phyloP scores from a whole-genome alignment of 495 filamentous ascomycete species.

The Penicillium psychrofluorescens region DNA sequence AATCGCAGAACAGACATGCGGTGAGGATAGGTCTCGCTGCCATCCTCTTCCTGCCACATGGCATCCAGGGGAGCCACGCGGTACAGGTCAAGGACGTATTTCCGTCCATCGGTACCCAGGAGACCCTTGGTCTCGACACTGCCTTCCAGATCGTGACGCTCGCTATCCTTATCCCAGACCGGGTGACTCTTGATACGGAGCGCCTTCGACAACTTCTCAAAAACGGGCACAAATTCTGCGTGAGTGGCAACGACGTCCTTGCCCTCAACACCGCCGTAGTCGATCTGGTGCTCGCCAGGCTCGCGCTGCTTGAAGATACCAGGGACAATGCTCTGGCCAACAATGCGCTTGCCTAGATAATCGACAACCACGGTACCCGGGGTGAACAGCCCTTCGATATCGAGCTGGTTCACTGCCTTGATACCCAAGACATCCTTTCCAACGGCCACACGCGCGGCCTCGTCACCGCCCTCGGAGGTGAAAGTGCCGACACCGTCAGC shows the following conservation, averaged over 20 bases:
- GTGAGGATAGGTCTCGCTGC: conserved; percentile 72
- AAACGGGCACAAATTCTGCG: conserved; percentile 73
- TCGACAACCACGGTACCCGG: conserved; percentile 95
- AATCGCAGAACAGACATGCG: conserved; percentile 87
- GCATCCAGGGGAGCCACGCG: conserved; percentile 90
- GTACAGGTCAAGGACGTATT: conserved; percentile 96
- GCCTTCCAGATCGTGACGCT: conserved; percentile 84
- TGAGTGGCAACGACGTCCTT: conserved; percentile 91
- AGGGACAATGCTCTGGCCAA: conserved; percentile 96
- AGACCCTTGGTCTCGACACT: conserved; percentile 98
- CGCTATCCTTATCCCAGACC: conserved; percentile 95
- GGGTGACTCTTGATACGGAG: conserved; percentile 88
- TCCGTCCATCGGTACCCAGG: conserved; percentile 91
- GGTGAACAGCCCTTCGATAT: conserved; percentile 88
- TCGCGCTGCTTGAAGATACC: conserved; percentile 99
- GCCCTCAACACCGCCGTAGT: conserved; percentile 97
- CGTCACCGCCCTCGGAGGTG: conserved; percentile 90
- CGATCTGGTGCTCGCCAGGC: conserved; percentile 94
- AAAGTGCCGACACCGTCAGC: conserved; percentile 98
- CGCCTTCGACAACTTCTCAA: conserved; percentile 82
- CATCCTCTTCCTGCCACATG: conserved; percentile 74
- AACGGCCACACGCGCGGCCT: conserved; percentile 91
- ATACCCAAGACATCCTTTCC: conserved; percentile 96
- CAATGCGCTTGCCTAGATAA: conserved; percentile 93
- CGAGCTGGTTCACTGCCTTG: conserved; percentile 89